Conservation (phyloP, 2,329 filamentous ascomycete species). For the Ascochyta koolunga region DNA sequence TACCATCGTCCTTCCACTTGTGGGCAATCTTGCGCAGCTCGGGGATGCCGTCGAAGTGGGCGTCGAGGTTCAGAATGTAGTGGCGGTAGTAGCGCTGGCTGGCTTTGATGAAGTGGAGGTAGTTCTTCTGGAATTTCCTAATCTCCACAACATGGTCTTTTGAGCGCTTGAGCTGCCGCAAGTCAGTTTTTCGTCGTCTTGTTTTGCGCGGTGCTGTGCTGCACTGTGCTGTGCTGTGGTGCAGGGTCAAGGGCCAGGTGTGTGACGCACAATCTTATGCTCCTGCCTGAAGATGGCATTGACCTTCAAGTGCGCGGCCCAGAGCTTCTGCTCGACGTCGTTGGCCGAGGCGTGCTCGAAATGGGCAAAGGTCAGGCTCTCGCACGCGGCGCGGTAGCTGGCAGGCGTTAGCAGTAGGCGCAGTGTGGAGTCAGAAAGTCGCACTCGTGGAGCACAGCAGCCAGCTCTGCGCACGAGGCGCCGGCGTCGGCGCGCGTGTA, state of each 20-base stretch:
- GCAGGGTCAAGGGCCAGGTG: too few species aligned
- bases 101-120: conserved; percentile 82
- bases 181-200: too few species aligned
- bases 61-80: conserved; percentile 78
- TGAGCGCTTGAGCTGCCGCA: conserved; percentile 52
- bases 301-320: conserved; percentile 78
- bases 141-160: conserved; percentile 66
- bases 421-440: neutral
- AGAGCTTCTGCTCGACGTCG: conserved; percentile 73
- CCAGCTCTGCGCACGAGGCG: conserved; percentile 58
- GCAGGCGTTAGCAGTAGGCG: conserved; percentile 24
- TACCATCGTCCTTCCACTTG: conserved; percentile 48
- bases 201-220: too few species aligned
- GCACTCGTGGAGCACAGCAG: conserved; percentile 47
- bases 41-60: conserved; percentile 61
- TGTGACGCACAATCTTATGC: conserved; percentile 31
- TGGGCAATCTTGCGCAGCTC: conserved; percentile 64
- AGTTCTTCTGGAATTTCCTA: conserved; percentile 81
- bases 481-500: conserved; percentile 57
- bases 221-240: neutral
- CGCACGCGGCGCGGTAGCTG: conserved; percentile 74
- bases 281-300: conserved; percentile 78
- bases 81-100: conserved; percentile 88
- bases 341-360: conserved; percentile 68
- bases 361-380: conserved; percentile 74